These are phyloP conservation scores for Monilinia laxa DNA, from an alignment of 2,329 filamentous ascomycete genomes.

Conservation along the genomic window DNA sequence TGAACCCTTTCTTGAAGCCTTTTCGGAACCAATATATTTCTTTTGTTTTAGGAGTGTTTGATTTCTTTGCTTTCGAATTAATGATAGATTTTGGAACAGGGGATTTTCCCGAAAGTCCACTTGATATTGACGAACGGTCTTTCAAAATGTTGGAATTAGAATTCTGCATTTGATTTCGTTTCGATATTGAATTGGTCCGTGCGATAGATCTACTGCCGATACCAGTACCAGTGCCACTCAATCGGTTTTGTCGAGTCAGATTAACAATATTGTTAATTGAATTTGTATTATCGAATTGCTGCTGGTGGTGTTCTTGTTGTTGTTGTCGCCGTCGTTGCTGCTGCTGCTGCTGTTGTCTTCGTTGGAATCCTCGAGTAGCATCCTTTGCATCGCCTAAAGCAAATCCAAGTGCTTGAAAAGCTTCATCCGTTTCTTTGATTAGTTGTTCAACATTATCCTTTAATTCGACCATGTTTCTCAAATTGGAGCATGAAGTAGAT, in stretches of 20 bases:
- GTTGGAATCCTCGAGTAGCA: constrained; percentile 37
- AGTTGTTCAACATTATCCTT: constrained; percentile 44
- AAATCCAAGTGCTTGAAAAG: constrained; percentile 49
- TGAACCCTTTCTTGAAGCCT: constrained; percentile 17
- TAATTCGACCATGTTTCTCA: constrained; percentile 29
- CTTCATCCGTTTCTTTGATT: constrained; percentile 51
- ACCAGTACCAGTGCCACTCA: not conserved
- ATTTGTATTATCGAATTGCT: not conserved
- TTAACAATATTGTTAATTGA: not conserved
- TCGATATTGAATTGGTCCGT: constrained; percentile 26
- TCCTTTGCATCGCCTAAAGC: constrained; percentile 45
- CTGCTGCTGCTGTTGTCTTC: constrained; percentile 1
- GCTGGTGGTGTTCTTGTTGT: not conserved
- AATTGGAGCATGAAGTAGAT: constrained; percentile 33
- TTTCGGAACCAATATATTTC: constrained; percentile 37
- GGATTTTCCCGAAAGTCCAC: constrained; percentile 31
- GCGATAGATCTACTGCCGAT: constrained; percentile 6
- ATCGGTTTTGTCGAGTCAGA: constrained; percentile 6
- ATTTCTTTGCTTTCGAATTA: constrained; percentile 45
- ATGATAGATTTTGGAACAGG: constrained; percentile 40
- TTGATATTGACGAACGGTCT: constrained; percentile 24
- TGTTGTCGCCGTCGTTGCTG: not conserved
- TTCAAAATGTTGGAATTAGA: constrained; percentile 10
- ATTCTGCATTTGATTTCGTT: constrained; percentile 26
- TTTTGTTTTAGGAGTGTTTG: constrained; percentile 33